Base-by-base conservation (phyloP, 192 early-diverging fungal genomes). In the Pilaira anomala region DNA sequence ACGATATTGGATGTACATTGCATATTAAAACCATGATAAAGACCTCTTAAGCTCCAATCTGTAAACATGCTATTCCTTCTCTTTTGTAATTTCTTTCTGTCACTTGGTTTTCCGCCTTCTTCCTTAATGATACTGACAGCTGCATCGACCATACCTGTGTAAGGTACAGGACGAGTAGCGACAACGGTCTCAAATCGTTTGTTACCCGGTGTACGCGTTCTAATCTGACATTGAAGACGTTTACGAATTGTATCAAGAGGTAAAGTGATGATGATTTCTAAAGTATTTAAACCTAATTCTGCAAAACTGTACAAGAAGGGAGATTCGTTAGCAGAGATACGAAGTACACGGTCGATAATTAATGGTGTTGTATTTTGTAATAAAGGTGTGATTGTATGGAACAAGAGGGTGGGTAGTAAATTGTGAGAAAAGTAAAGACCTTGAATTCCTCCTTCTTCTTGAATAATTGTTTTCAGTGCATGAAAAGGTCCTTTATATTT, bases 161-260 rank as follows among this genome's bases (percentile, higher is more conserved):
- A 93, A 16, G 87, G 91, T n/a, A 87, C 76, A 26, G 82, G 78
- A 24, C 88, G 77, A 3, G 83, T 65, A 14, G 83, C 78, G 18
- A 93, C 86, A 54, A 83, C 82, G 3, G 88, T 84, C 39, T 85
- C 80, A 66, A 86, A 90, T n/a, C 81, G 58, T 63, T 80, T 80
- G 1, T 71, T 79, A 18, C 72, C 74, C 14, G 72, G 66, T 29
- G 58, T 74, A 53, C 71, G 72, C 8, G 81, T 85, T 41, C 84
- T 77, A 26, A 88, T 83, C 72, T 98, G 96, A 36, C 89, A 85
- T 50, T 91, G 88, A 22, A 98, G 66, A 6, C 96, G 78, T 66
- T 90, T 88, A 8, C 95, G 79, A 51, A 91, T 85, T 4, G 94
- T 90, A 28, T 98, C 93, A 16, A 98, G 67, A 0, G 96, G 96